A percentile compares a stretch with the other conserved stretches of the same genome.
These are phyloP conservation scores for Coemansia sp. DNA, from an alignment of 192 early-diverging fungal genomes.

Conservation along the genomic window DNA sequence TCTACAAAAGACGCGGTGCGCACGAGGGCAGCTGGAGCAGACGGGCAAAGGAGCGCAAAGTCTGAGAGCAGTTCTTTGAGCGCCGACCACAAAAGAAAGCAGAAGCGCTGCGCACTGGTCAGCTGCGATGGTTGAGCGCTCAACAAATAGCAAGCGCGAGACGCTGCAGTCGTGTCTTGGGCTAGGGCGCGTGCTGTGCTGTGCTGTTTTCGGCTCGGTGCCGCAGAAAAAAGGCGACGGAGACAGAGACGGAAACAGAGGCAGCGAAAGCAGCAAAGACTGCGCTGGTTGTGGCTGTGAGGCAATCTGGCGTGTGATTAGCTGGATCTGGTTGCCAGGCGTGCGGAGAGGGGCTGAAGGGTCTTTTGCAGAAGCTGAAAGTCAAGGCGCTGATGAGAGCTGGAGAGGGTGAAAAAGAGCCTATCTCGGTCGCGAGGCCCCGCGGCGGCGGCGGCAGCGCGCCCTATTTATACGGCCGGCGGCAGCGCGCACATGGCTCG, in stretches of 20 bases:
- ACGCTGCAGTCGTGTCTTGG: neutral
- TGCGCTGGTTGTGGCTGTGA: neutral
- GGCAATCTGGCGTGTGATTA: neutral
- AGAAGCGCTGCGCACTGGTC: neutral
- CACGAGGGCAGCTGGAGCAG: constrained; percentile 7
- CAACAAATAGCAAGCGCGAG: neutral
- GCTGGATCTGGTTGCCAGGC: neutral
- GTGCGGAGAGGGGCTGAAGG: neutral
- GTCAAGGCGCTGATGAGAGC: neutral
- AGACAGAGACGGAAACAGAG: too few relatives aligned
- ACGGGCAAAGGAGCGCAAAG: neutral
- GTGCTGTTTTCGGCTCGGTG: neutral
- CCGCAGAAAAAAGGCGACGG: neutral
- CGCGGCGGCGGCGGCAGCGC: neutral
- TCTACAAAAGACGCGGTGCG: constrained; percentile 2
- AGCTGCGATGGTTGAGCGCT: neutral
- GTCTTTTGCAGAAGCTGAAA: neutral
- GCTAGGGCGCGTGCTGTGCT: neutral
- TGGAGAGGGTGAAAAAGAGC: neutral
- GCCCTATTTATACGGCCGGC: neutral
- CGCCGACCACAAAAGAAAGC: neutral
- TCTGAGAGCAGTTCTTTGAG: neutral
- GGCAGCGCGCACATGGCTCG: neutral
- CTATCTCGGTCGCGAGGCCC: neutral
- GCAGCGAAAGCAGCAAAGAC: too few relatives aligned